Base-by-base conservation (phyloP, 2,329 filamentous ascomycete genomes). In the Pyrenophora seminiperda region DNA sequence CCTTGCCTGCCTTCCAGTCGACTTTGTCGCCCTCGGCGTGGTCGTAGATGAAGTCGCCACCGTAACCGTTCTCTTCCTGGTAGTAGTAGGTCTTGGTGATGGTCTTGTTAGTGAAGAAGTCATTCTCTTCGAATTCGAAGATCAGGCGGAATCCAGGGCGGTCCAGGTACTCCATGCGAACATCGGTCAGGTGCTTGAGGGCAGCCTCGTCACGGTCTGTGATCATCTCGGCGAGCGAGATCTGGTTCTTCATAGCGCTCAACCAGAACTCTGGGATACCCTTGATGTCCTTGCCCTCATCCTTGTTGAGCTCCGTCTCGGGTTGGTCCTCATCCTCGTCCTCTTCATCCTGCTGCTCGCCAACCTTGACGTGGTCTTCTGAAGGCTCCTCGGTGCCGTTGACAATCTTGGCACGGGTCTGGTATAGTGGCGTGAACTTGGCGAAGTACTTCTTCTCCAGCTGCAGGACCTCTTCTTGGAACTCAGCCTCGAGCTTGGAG, bases 191-290 rank as follows among this genome's bases (percentile, higher is more conserved):
- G 71, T 88, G 83, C 79, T 95, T 96, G 50, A 99, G 87, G 44
- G 92, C 94, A 63, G 85, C 86, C 83, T 99, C 94, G 73, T 99
- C 94, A 61, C 91, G 89, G 68, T 97, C 94, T 68, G 94, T 99
- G 74, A 99, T 97, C 85, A 97, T 96, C 78, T 99, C 95, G 48
- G 93, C 91, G 48, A 99, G 86, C 22, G 92, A 96, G 68, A 94
- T 85, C 75, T 97, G 93, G 82, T 99, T 99, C 84, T 99, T 99
- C 93, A 99, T 97, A 65, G 95, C 93, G 55, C 93, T 97, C 41
- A 99, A 83, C 94, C 94, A 99, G 83, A 99, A 99, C 78, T 99
- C 94, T 58, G 94, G 94, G 58, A 99, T 97, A 76, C 94, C 94
- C 68, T 85, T 81, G 59, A 88, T 77, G 47, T 80, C 74, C 56